Conservation (phyloP, 306 rosid species). For the Glycine latifolia region DNA sequence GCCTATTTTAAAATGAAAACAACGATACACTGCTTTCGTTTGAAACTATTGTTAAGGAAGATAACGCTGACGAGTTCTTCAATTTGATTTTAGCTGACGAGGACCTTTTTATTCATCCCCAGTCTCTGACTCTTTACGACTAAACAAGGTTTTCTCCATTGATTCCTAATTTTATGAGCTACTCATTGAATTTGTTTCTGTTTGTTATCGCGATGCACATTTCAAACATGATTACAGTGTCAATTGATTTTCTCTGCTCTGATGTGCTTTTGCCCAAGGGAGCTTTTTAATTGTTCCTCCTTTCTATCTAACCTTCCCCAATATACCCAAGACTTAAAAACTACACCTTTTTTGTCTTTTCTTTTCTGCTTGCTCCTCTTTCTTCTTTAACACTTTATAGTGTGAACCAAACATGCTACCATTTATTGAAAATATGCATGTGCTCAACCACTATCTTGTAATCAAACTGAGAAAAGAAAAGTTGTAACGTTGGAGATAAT, state of each 20-base stretch:
- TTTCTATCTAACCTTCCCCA: not conserved
- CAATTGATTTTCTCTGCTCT: too few species aligned
- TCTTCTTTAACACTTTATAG: not conserved
- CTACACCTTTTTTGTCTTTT: not conserved
- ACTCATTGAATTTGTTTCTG: too few species aligned
- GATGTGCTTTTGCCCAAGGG: not conserved
- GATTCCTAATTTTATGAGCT: too few species aligned
- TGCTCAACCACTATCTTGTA: not conserved
- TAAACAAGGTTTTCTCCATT: not conserved
- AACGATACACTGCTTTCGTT: slow-evolving; percentile 1
- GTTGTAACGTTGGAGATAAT: too few species aligned
- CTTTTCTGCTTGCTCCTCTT: too few species aligned
- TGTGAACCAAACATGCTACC: not conserved
- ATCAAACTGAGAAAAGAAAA: too few species aligned
- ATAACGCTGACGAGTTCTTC: slow-evolving; percentile 41
- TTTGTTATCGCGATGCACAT: too few species aligned
- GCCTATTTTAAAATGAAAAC: slow-evolving; percentile 46
- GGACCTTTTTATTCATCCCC: not conserved
- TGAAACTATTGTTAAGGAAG: slow-evolving; percentile 41
- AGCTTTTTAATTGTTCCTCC: not conserved
- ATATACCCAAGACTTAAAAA: not conserved
- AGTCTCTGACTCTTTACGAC: not conserved
- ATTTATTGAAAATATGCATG: not conserved
- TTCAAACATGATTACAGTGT: not conserved
- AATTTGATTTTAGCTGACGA: slow-evolving; percentile 39